phyloP scores from a whole-genome alignment of 306 rosid species.

The Quercus mongolica region DNA sequence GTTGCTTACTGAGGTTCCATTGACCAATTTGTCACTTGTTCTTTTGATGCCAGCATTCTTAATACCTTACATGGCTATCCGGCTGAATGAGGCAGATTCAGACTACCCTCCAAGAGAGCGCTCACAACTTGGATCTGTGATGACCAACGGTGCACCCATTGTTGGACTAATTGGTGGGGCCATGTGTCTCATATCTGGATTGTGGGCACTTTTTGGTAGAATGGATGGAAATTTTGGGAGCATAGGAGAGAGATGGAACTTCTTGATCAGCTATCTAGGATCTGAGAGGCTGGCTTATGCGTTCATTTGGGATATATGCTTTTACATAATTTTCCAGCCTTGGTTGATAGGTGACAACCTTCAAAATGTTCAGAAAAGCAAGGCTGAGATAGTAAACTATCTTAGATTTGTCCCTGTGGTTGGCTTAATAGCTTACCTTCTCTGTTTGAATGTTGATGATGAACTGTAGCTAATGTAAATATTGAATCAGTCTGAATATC shows the following conservation, averaged over 20 bases:
- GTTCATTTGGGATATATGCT: constrained; percentile 90
- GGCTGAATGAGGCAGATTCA: constrained; percentile 55
- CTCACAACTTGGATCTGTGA: constrained; percentile 56
- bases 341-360: constrained; percentile 88
- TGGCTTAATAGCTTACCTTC: constrained; percentile 74
- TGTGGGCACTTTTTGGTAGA: constrained; percentile 74
- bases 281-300: constrained; percentile 93
- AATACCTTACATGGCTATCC: constrained; percentile 96
- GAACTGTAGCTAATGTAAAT: constrained; percentile 9
- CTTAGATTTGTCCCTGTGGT: constrained; percentile 74
- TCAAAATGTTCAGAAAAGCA: constrained; percentile 55
- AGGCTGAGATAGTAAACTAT: constrained; percentile 48
- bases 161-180: constrained; percentile 74
- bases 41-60: constrained; percentile 61
- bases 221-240: constrained; percentile 64
- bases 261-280: constrained; percentile 65
- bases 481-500: neutral
- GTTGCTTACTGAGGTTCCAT: neutral
- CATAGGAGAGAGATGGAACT: constrained; percentile 64
- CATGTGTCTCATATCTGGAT: constrained; percentile 52
- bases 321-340: constrained; percentile 79
- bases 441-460: constrained; percentile 56
- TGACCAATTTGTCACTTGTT: neutral
- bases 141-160: constrained; percentile 58
- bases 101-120: constrained; percentile 35